phyloP scores from a whole-genome alignment of 768 basidiomycete species.

The Tephrocybe rancida region DNA sequence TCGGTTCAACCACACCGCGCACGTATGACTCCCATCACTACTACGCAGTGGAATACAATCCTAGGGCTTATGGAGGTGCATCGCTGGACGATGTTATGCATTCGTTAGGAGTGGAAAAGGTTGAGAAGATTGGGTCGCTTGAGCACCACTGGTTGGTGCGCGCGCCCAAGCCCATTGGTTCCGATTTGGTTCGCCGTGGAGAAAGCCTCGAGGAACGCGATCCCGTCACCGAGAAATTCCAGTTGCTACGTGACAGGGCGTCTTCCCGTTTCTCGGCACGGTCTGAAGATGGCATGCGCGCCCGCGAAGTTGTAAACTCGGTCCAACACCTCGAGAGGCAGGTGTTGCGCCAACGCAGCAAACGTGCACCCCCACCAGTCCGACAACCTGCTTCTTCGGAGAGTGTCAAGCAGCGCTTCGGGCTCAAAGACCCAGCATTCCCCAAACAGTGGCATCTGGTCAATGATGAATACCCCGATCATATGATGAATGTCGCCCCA shows the following conservation, averaged over 20 bases:
- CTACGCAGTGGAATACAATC: conserved; percentile 75
- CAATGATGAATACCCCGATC: conserved; percentile 79
- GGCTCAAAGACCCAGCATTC: conserved; percentile 84
- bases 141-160: conserved; percentile 83
- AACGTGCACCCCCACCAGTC: conserved; percentile 72
- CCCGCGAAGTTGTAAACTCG: conserved; percentile 51
- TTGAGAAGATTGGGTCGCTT: conserved; percentile 88
- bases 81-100: conserved; percentile 61
- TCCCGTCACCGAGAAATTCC: conserved; percentile 51
- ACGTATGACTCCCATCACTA: conserved; percentile 74
- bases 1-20: conserved; percentile 45
- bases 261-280: conserved; percentile 36
- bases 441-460: conserved; percentile 92
- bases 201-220: conserved; percentile 34
- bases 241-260: conserved; percentile 43
- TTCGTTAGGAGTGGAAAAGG: conserved; percentile 76
- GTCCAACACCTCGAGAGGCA: conserved; percentile 67
- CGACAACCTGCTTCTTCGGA: conserved; percentile 42
- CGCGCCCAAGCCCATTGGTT: conserved; percentile 37
- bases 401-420: conserved; percentile 59
- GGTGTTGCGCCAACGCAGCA: conserved; percentile 63
- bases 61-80: conserved; percentile 39
- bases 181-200: conserved; percentile 30
- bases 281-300: conserved; percentile 40
- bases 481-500: conserved; percentile 90